These are phyloP conservation scores for Epichloe aotearoae DNA, from an alignment of 2,329 filamentous ascomycete genomes.

Conservation along the genomic window DNA sequence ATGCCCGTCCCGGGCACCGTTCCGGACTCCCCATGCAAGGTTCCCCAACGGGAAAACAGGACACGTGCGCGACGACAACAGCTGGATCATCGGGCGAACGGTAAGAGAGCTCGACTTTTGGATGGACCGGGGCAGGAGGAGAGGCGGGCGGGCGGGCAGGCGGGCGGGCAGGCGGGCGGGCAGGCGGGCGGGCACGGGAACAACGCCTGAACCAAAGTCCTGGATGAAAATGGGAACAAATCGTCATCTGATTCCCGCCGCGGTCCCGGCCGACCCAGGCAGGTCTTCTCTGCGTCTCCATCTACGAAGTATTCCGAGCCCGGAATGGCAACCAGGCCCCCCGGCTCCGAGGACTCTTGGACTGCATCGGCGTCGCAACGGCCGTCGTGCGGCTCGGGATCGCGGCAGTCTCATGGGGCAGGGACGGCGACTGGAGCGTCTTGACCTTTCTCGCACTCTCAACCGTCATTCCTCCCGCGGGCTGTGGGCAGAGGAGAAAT, in stretches of 20 bases:
- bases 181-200: neutral
- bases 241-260: no score
- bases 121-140: slow-evolving; percentile 5
- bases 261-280: slow-evolving; percentile 10
- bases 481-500: slow-evolving; percentile 32
- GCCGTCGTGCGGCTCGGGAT: slow-evolving; percentile 20
- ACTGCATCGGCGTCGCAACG: slow-evolving; percentile 14
- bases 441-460: slow-evolving; percentile 23
- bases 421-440: slow-evolving; percentile 24
- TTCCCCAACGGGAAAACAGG: slow-evolving; percentile 26
- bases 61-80: slow-evolving; percentile 23
- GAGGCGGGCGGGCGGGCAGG: neutral
- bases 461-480: slow-evolving; percentile 23
- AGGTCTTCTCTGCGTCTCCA: slow-evolving; percentile 15
- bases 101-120: slow-evolving; percentile 26
- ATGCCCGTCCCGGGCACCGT: no score
- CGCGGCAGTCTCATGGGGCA: slow-evolving; percentile 18
- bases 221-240: slow-evolving; percentile 3
- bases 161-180: neutral
- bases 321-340: neutral
- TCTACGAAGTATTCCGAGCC: slow-evolving; percentile 9
- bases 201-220: slow-evolving; percentile 6
- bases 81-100: slow-evolving; percentile 29
- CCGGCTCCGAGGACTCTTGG: slow-evolving; percentile 12
- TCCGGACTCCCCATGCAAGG: slow-evolving; percentile 18